Conservation (phyloP, 495 filamentous ascomycete genomes). For the Aspergillus affinis region DNA sequence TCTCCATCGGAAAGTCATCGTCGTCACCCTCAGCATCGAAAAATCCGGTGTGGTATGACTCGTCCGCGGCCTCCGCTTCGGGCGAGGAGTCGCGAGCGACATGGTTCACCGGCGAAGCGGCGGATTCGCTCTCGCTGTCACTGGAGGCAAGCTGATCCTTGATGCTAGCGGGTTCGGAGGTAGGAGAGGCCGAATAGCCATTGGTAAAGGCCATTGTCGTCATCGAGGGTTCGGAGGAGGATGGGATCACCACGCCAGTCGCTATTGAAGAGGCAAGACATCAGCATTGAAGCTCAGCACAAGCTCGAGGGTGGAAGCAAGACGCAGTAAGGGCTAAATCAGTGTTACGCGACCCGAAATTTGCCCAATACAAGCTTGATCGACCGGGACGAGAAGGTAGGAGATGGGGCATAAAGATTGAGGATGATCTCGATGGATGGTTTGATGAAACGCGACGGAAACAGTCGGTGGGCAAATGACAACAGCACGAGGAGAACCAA, state of each 20-base stretch:
- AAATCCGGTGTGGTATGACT: constrained; percentile 40
- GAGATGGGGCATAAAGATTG: constrained; percentile 40
- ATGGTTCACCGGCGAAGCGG: constrained; percentile 46
- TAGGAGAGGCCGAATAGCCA: constrained; percentile 46
- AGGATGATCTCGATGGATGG: constrained; percentile 43
- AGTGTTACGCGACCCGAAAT: constrained; percentile 39
- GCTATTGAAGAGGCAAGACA: constrained; percentile 39
- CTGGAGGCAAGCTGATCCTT: constrained; percentile 39
- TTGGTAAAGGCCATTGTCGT: constrained; percentile 45
- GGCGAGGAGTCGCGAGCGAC: constrained; percentile 49
- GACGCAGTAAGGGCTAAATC: constrained; percentile 22
- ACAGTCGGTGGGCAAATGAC: constrained; percentile 24
- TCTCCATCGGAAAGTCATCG: constrained; percentile 73
- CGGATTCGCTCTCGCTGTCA: constrained; percentile 54
- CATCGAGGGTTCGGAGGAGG: constrained; percentile 40
- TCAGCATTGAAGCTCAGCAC: constrained; percentile 49
- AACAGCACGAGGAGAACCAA: constrained; percentile 20
- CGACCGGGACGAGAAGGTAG: constrained; percentile 27
- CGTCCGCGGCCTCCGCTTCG: constrained; percentile 67
- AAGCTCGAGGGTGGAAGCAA: constrained; percentile 18
- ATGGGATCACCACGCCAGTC: constrained; percentile 55
- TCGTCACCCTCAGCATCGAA: constrained; percentile 58
- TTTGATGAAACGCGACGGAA: constrained; percentile 42
- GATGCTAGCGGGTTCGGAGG: constrained; percentile 35
- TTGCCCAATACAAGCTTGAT: constrained; percentile 26